Conservation (phyloP, 352 stramenopile genomes). For the Phytophthora sp. region DNA sequence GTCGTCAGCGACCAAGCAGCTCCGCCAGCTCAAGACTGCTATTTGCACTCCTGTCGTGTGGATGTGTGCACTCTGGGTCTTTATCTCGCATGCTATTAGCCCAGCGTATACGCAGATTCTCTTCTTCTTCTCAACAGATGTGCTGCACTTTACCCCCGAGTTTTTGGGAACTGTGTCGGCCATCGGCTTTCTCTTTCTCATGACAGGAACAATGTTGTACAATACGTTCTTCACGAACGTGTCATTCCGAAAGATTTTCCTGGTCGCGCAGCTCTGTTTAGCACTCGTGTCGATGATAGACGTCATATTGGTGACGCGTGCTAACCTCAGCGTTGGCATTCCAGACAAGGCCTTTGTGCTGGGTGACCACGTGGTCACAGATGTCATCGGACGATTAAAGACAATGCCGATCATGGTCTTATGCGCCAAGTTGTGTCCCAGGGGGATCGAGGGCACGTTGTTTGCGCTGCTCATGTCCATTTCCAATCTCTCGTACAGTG, state of each 20-base stretch:
- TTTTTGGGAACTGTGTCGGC: slow-evolving; percentile 92
- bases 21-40: slow-evolving; percentile 74
- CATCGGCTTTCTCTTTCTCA: slow-evolving; percentile 82
- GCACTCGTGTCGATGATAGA: slow-evolving; percentile 78
- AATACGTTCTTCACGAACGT: slow-evolving; percentile 90
- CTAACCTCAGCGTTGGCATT: slow-evolving; percentile 93
- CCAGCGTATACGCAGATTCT: slow-evolving; percentile 94
- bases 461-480: slow-evolving; percentile 98
- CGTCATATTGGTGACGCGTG: slow-evolving; percentile 91
- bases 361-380: slow-evolving; percentile 92
- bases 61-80: slow-evolving; percentile 96
- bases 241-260: slow-evolving; percentile 93
- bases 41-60: slow-evolving; percentile 91
- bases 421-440: slow-evolving; percentile 94
- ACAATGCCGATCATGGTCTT: slow-evolving; percentile 96
- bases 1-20: slow-evolving; percentile 56
- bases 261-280: slow-evolving; percentile 83
- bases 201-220: slow-evolving; percentile 84
- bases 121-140: slow-evolving; percentile 97
- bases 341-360: slow-evolving; percentile 96
- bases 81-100: slow-evolving; percentile 93
- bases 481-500: slow-evolving; percentile 94
- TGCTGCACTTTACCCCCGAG: slow-evolving; percentile 94
- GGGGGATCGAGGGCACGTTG: slow-evolving; percentile 95
- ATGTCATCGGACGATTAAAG: slow-evolving; percentile 84